These are phyloP conservation scores for Endotrypanum monterogeii DNA, from an alignment of 208 protist genomes.

Conservation along the genomic window DNA sequence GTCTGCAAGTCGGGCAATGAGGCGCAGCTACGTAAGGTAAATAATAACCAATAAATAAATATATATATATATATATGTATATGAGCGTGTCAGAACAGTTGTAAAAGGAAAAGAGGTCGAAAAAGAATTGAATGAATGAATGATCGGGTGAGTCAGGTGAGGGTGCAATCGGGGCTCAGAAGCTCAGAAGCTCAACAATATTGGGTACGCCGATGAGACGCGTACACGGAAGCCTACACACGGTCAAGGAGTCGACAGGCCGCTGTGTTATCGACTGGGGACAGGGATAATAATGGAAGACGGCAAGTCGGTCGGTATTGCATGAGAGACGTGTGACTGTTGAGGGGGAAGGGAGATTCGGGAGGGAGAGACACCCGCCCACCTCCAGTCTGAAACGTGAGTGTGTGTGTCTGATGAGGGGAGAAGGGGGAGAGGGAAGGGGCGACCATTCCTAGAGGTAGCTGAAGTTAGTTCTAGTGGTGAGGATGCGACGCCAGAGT, in stretches of 20 bases:
- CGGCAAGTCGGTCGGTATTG: background rate
- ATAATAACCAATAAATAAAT: no score
- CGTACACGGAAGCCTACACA: background rate
- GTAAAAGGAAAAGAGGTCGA: background rate
- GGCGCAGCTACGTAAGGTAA: no score
- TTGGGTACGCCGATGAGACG: no score
- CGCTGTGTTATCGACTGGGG: background rate
- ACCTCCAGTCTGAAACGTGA: background rate
- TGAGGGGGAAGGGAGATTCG: background rate
- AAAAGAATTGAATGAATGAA: background rate
- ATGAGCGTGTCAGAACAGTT: no score
- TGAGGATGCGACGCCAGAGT: background rate
- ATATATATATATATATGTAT: no score
- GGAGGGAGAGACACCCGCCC: background rate
- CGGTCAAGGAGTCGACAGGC: no score
- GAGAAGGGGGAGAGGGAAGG: background rate
- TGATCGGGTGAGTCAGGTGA: background rate
- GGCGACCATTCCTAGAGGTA: background rate
- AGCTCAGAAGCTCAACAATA: no score
- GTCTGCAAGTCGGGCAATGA: no score
- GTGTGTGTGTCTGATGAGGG: background rate
- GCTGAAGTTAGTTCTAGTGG: background rate
- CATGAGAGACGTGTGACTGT: background rate
- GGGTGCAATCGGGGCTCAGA: no score
- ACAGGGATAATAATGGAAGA: background rate